These are phyloP conservation scores for Chamaecrista fasciculata DNA, from an alignment of 306 rosid species.

Conservation along the genomic window DNA sequence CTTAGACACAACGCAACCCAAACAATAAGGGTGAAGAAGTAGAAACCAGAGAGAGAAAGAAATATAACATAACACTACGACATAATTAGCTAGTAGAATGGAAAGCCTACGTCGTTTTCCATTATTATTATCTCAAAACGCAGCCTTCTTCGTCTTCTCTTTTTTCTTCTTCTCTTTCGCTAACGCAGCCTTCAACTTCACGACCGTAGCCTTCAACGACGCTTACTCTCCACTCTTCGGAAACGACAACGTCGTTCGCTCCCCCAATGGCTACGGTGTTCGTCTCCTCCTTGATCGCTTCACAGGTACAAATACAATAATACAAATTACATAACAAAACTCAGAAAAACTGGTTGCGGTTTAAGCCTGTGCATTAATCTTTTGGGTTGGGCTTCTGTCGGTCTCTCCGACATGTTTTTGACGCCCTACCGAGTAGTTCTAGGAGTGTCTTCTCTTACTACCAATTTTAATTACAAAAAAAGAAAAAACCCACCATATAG, in stretches of 20 bases:
- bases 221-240: conserved; percentile 76
- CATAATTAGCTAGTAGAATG: conserved; percentile 33
- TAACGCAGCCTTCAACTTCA: conserved; percentile 55
- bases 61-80: neutral
- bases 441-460: too few relatives aligned
- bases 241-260: conserved; percentile 71
- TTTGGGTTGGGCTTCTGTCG: too few relatives aligned
- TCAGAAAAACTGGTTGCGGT: too few relatives aligned
- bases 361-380: too few relatives aligned
- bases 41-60: conserved; percentile 19
- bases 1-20: conserved; percentile 23
- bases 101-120: conserved; percentile 35
- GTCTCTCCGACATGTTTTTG: too few relatives aligned
- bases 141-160: conserved; percentile 1
- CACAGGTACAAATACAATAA: conserved; percentile 49
- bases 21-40: conserved; percentile 11
- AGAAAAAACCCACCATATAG: too few relatives aligned
- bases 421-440: too few relatives aligned
- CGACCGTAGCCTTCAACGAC: conserved; percentile 67
- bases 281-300: conserved; percentile 85
- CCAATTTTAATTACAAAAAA: too few relatives aligned
- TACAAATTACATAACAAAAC: too few relatives aligned
- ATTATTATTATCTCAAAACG: conserved; percentile 17
- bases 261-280: conserved; percentile 67
- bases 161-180: conserved; percentile 24